Evolutionary conservation across 306 rosid genomes (phyloP).

Genomic region (Citrullus colocynthis): DNA sequence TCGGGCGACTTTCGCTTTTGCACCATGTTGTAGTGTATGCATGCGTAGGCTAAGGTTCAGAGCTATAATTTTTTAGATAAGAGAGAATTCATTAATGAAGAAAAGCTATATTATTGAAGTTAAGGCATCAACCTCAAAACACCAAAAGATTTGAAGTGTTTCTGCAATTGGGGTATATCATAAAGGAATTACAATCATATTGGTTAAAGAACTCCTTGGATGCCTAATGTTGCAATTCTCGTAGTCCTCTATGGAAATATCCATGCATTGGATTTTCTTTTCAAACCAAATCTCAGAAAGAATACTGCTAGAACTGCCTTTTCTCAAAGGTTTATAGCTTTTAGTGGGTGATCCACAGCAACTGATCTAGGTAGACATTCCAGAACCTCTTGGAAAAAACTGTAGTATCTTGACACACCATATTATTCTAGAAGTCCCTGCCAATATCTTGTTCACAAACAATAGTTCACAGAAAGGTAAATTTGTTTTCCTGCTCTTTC

Average conservation of each 20-base stretch:
- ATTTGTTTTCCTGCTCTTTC: background rate
- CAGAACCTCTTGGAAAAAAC: background rate
- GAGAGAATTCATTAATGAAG: background rate
- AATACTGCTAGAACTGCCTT: background rate
- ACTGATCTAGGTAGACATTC: background rate
- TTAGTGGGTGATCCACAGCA: background rate
- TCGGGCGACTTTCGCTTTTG: background rate
- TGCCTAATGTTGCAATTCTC: background rate
- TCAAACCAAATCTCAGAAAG: background rate
- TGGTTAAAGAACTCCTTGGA: background rate
- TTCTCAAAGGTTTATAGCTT: background rate
- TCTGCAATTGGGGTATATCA: background rate
- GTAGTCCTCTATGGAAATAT: background rate
- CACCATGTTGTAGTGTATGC: background rate
- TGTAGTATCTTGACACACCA: background rate
- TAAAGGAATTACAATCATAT: background rate
- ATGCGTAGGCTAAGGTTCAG: background rate
- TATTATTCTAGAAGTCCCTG: background rate
- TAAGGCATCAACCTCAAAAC: background rate
- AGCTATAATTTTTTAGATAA: background rate
- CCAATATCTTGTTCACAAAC: background rate
- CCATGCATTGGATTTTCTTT: background rate
- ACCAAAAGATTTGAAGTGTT: background rate
- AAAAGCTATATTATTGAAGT: background rate
- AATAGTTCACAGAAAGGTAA: background rate